A percentile compares a stretch with the other conserved stretches of the same genome.
These are phyloP conservation scores for Apiotrichum gracile DNA, from an alignment of 1,284 basidiomycete species.

Conservation along the genomic window DNA sequence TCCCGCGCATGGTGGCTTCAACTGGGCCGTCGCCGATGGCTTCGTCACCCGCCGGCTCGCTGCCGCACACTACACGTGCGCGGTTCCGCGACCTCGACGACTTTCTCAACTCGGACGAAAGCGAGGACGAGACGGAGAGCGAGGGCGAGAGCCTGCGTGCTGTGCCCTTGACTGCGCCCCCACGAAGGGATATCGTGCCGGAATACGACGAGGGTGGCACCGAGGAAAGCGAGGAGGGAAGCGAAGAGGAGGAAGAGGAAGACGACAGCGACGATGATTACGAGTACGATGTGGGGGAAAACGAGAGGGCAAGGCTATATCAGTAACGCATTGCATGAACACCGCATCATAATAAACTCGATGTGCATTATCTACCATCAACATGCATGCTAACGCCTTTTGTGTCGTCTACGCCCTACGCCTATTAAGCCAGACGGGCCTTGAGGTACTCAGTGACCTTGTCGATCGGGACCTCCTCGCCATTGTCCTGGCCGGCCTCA, in stretches of 20 bases:
- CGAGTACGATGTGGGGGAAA: slow-evolving; percentile 9
- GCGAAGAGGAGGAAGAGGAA: neutral
- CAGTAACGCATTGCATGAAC: neutral
- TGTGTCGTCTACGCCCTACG: too few species aligned
- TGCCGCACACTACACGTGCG: slow-evolving; percentile 9
- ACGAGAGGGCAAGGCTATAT: neutral
- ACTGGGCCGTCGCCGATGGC: neutral
- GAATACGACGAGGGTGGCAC: slow-evolving; percentile 34
- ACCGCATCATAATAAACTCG: neutral
- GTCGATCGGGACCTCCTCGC: slow-evolving; percentile 61
- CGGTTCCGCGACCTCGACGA: slow-evolving; percentile 46
- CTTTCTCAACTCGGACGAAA: slow-evolving; percentile 43
- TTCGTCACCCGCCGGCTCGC: slow-evolving; percentile 3
- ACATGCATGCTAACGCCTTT: neutral
- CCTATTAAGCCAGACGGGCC: slow-evolving; percentile 18
- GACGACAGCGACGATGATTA: slow-evolving; percentile 6
- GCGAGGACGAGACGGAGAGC: slow-evolving; percentile 32
- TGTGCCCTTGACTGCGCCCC: slow-evolving; percentile 11
- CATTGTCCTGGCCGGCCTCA: slow-evolving; percentile 56
- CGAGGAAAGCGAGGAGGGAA: slow-evolving; percentile 17
- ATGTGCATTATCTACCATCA: neutral
- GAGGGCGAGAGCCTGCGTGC: slow-evolving; percentile 27
- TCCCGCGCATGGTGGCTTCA: neutral
- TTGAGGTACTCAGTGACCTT: slow-evolving; percentile 64
- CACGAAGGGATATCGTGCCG: slow-evolving; percentile 29